Base-by-base conservation (phyloP, 1,284 basidiomycete genomes). In the Sporisorium graminicola region DNA sequence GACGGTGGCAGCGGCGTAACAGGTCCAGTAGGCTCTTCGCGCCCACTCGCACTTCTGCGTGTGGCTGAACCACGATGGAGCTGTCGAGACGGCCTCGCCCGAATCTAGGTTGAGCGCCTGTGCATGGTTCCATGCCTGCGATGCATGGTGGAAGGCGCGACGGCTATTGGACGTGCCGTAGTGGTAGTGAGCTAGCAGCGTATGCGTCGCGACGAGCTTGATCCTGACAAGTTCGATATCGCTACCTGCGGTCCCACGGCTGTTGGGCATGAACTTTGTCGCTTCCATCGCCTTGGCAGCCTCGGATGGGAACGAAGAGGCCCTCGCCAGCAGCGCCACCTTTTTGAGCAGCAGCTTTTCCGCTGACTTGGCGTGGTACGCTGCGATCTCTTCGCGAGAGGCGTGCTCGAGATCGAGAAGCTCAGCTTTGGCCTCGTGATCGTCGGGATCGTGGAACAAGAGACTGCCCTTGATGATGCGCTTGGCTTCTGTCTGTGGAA, bases 1-100 rank as follows among this genome's bases (percentile, higher is more conserved):
- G 51, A 79, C 74, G 18, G 77, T 75, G 6, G 77, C 79, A 13
- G 80, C 79, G 0, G 79, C 53, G 54, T 79, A 82, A 50, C 66
- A 69, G 13, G 70, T 57, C 77, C 79, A 81, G 67, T 78, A 81
- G 7, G 72, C 74, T 24, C 80, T 49, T 50, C 77, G 72, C n/a
- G 77, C 74, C 80, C 80, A 82, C 31, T 82, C 80, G 57, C 72
- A 65, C 58, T 78, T 79, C 44, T 81, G 73, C 26, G 69, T 73
- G 37, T 67, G 62, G 42, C 72, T 77, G 74, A 82, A 81, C 66
- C 73, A 71, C 18, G 77, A 65, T 0, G 58, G 65, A 2, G 65
- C 52, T 3, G 65, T 60, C 18, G 67, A 40, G 18, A 52, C 61
- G 31, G 33, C 47, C 43, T 64, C 60, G 55, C 61, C 53, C 14